phyloP scores from a whole-genome alignment of 306 rosid genomes.

The Rosa lucieae region DNA sequence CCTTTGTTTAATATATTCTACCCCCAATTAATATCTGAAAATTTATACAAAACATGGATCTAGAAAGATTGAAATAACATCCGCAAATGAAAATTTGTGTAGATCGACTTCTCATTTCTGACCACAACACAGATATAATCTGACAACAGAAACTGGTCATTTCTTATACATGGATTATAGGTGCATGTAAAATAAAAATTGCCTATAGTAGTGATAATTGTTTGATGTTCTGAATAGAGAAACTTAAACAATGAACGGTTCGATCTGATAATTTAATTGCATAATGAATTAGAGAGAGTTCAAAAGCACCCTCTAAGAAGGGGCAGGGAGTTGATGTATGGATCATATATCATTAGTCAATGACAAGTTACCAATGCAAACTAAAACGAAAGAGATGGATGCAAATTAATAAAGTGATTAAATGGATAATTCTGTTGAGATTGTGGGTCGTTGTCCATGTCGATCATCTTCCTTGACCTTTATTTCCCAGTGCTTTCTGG shows the following conservation, averaged over 20 bases:
- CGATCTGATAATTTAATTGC: no score
- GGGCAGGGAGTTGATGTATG: not conserved
- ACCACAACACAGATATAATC: not conserved
- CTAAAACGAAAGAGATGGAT: not conserved
- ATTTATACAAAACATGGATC: no score
- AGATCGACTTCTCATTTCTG: not conserved
- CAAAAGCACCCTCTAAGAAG: not conserved
- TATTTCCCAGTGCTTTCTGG: slow-evolving; percentile 2
- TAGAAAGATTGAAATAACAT: no score
- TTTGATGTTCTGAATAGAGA: not conserved
- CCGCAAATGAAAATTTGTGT: not conserved
- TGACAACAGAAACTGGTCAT: not conserved
- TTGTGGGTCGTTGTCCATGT: not conserved
- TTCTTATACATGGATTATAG: not conserved
- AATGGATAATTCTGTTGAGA: slow-evolving; percentile 13
- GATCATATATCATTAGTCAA: not conserved
- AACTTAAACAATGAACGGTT: no score
- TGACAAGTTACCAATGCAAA: not conserved
- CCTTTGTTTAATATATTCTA: no score
- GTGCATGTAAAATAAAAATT: not conserved
- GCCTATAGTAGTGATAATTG: not conserved
- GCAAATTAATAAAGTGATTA: not conserved
- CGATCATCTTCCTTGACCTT: not conserved
- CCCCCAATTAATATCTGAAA: no score
- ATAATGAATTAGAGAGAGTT: no score